Percentiles rank a stretch among this genome's conserved stretches.
Conservation (phyloP, 163 green algal genomes). For the Picocystis sp. region DNA sequence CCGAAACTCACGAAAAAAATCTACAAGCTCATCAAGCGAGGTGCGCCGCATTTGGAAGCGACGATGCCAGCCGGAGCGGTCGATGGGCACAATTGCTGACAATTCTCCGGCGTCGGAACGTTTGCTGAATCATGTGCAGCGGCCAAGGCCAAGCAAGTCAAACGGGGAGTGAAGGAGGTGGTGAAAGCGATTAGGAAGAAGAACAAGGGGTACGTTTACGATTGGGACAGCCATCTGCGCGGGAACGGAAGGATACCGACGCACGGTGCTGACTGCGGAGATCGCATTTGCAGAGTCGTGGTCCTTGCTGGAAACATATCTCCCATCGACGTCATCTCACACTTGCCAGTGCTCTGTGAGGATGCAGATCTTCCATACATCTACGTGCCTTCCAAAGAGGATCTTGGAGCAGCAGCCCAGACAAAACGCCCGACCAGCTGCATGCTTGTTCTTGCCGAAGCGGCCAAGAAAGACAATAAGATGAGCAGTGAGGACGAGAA, state of each 20-base stretch:
- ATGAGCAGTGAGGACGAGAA: slow-evolving; percentile 34
- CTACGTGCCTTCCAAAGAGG: slow-evolving; percentile 92
- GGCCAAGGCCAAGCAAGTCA: slow-evolving; percentile 86
- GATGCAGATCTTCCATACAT: slow-evolving; percentile 87
- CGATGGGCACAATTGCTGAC: no score
- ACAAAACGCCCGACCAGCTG: slow-evolving; percentile 93
- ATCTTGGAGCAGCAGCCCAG: slow-evolving; percentile 61
- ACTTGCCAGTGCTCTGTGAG: slow-evolving; percentile 92
- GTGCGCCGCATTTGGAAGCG: not conserved
- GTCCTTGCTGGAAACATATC: slow-evolving; percentile 94
- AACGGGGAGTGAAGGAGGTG: slow-evolving; percentile 94
- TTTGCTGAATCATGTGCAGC: slow-evolving; percentile 20
- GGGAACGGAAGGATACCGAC: no score
- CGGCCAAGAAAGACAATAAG: slow-evolving; percentile 10
- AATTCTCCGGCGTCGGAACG: no score
- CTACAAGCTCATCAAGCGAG: slow-evolving; percentile 88
- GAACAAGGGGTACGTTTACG: slow-evolving; percentile 52
- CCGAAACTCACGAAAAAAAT: slow-evolving; percentile 82
- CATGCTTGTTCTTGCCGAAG: slow-evolving; percentile 80
- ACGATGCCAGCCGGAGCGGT: no score
- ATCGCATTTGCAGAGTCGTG: slow-evolving; percentile 48
- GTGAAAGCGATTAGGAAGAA: slow-evolving; percentile 90
- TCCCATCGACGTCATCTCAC: slow-evolving; percentile 91
- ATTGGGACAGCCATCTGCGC: no score
- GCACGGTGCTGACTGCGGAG: not conserved